Evolutionary conservation across 768 basidiomycete species (phyloP).

Genomic region (Lentinula boryana): DNA sequence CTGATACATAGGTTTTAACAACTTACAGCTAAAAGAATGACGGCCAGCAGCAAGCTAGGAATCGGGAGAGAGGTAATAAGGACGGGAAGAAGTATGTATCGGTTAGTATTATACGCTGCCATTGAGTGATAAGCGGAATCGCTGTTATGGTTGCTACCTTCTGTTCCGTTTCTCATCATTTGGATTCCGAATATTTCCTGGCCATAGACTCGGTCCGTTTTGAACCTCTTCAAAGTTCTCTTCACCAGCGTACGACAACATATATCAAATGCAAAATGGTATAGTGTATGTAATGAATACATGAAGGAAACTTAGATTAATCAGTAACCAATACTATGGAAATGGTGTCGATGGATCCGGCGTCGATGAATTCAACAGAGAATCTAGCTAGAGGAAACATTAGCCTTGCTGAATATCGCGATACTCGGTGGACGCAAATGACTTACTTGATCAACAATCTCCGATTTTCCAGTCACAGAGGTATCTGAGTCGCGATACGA

Average conservation of each 20-base stretch:
- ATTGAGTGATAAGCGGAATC: not conserved
- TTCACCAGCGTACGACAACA: not conserved
- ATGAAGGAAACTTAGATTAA: not conserved
- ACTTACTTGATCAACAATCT: constrained; percentile 3
- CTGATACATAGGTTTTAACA: not conserved
- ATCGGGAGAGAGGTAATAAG: not conserved
- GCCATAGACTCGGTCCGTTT: not conserved
- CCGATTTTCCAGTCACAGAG: constrained; percentile 1
- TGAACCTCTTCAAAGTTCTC: no score
- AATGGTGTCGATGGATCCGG: constrained; percentile 3
- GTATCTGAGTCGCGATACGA: not conserved
- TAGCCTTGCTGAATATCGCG: not conserved
- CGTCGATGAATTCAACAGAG: constrained; percentile 1
- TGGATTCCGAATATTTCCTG: not conserved
- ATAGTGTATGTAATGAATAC: no score
- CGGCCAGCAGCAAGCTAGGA: not conserved
- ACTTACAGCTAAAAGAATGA: not conserved
- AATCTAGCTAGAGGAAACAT: not conserved
- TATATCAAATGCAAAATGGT: not conserved
- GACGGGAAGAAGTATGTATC: not conserved
- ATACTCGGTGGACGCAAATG: not conserved
- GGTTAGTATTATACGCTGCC: not conserved
- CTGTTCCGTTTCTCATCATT: not conserved
- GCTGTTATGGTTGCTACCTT: not conserved
- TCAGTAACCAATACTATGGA: not conserved